phyloP scores from a whole-genome alignment of 2,329 filamentous ascomycete genomes.

The Xylaria sp. region DNA sequence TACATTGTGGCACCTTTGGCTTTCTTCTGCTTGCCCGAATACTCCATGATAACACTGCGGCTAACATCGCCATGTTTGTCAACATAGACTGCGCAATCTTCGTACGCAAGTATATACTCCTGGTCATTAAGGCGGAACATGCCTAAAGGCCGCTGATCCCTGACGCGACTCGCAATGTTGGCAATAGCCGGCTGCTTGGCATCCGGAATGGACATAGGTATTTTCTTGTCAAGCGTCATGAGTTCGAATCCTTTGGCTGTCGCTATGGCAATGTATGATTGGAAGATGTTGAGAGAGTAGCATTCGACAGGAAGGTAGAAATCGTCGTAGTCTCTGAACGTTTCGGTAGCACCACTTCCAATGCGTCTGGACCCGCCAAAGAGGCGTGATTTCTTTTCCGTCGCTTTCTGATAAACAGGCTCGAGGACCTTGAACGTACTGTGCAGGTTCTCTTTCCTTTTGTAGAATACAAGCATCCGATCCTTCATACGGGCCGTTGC shows the following conservation, averaged over 20 bases:
- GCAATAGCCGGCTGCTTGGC: constrained; percentile 80
- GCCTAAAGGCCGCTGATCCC: constrained; percentile 84
- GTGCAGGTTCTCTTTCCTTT: constrained; percentile 90
- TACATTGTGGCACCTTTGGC: constrained; percentile 89
- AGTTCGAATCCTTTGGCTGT: constrained; percentile 95
- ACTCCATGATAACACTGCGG: constrained; percentile 96
- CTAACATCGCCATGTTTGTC: constrained; percentile 98
- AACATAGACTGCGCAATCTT: constrained; percentile 96
- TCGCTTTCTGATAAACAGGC: constrained; percentile 92
- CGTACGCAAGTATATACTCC: constrained; percentile 93
- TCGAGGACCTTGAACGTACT: constrained; percentile 98
- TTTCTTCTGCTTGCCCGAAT: constrained; percentile 85
- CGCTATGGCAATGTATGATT: constrained; percentile 90
- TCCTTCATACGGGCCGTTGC: constrained; percentile 98
- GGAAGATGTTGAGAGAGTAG: constrained; percentile 95
- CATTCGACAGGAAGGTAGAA: constrained; percentile 98
- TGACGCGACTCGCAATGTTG: constrained; percentile 86
- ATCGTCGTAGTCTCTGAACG: constrained; percentile 98
- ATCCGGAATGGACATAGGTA: constrained; percentile 92
- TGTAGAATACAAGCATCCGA: constrained; percentile 93
- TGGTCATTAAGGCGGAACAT: constrained; percentile 96
- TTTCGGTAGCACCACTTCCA: constrained; percentile 80
- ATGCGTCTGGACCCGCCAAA: constrained; percentile 69
- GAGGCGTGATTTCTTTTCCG: constrained; percentile 80
- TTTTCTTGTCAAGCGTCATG: constrained; percentile 96